Conservation (phyloP, 148 eudicot species). For the Dysphania ambrosioides region DNA sequence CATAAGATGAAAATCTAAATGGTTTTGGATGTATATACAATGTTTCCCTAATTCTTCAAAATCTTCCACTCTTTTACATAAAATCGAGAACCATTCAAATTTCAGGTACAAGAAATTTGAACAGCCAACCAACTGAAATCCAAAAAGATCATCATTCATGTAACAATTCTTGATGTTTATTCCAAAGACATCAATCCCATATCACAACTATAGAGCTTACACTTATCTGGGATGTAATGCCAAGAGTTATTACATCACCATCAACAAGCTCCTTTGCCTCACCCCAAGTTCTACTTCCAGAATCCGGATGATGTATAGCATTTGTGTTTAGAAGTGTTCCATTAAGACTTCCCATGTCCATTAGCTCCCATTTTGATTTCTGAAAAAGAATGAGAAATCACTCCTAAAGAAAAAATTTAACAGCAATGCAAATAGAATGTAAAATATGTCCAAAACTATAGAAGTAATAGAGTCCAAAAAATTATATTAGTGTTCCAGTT, state of each 20-base stretch:
- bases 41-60: neutral
- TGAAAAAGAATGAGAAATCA: slow-evolving; percentile 30
- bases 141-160: neutral
- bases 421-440: neutral
- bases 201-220: slow-evolving; percentile 38
- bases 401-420: slow-evolving; percentile 5
- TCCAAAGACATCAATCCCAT: neutral
- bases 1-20: neutral
- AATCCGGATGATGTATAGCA: slow-evolving; percentile 59
- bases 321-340: slow-evolving; percentile 79
- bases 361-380: slow-evolving; percentile 93
- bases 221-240: slow-evolving; percentile 69
- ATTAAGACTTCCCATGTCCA: slow-evolving; percentile 96
- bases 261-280: slow-evolving; percentile 70
- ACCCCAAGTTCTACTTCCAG: slow-evolving; percentile 90
- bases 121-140: neutral
- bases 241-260: slow-evolving; percentile 82
- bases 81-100: neutral
- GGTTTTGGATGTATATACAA: neutral
- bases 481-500: slow-evolving; percentile 79
- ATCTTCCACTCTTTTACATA: neutral
- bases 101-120: neutral
- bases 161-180: neutral
- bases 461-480: neutral
- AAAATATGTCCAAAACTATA: neutral